Percentiles rank a stretch among this genome's conserved stretches.
phyloP scores from a whole-genome alignment of 2,329 filamentous ascomycete genomes.

The Pseudocercospora fuligena region DNA sequence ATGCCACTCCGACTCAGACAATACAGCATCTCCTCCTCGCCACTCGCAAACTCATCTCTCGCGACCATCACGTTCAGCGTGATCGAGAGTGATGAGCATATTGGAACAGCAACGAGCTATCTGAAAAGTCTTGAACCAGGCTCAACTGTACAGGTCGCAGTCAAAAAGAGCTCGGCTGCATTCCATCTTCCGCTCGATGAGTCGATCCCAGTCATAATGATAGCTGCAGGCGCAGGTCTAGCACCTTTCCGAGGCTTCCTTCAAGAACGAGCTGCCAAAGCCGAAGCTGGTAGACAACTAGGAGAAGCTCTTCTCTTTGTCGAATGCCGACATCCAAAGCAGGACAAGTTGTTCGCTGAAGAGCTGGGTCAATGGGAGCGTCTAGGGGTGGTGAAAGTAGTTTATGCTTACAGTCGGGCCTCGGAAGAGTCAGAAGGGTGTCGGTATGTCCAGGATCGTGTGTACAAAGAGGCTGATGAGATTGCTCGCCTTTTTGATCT shows the following conservation, averaged over 20 bases:
- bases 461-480: conserved; percentile 55
- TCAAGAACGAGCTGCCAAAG: conserved; percentile 45
- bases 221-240: conserved; percentile 56
- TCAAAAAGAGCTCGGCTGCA: conserved; percentile 47
- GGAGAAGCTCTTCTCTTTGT: conserved; percentile 69
- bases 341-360: conserved; percentile 65
- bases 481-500: conserved; percentile 52
- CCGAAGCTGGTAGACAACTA: conserved; percentile 53
- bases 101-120: conserved; percentile 48
- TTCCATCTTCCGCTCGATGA: conserved; percentile 53
- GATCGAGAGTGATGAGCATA: conserved; percentile 38
- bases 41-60: conserved; percentile 43
- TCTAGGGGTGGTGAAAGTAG: conserved; percentile 64
- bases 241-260: conserved; percentile 53
- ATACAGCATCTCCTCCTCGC: conserved; percentile 36
- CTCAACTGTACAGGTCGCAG: conserved; percentile 53
- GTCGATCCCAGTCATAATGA: conserved; percentile 56
- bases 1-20: conserved; percentile 66
- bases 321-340: conserved; percentile 61
- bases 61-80: conserved; percentile 48
- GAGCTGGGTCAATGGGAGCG: conserved; percentile 65
- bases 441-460: conserved; percentile 59
- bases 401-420: conserved; percentile 58
- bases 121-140: conserved; percentile 53
- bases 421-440: conserved; percentile 52